Conservation (phyloP, 2,329 filamentous ascomycete species). For the Ophiostoma tasmaniense region DNA sequence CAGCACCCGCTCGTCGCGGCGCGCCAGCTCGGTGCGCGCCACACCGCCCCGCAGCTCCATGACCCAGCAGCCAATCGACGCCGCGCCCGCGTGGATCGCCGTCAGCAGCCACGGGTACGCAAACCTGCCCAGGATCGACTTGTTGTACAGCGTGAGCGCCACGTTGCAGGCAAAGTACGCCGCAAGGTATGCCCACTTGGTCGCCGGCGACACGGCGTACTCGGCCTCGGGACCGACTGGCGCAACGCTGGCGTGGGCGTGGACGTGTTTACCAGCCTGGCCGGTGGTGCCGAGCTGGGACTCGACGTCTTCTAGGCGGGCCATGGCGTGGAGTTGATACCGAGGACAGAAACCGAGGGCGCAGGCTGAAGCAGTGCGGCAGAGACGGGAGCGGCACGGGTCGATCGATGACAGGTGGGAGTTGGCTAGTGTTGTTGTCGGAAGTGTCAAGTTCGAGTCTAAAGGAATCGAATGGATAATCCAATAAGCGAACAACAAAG, state of each 20-base stretch:
- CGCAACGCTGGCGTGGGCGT: background rate
- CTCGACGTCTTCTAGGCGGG: conserved; percentile 20
- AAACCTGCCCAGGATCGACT: conserved; percentile 32
- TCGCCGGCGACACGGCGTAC: conserved; percentile 23
- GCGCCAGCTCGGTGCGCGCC: conserved; percentile 42
- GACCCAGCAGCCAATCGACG: conserved; percentile 46
- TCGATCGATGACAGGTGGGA: background rate
- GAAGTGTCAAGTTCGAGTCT: no score
- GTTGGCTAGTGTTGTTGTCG: background rate
- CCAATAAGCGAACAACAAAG: no score
- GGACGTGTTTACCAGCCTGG: background rate
- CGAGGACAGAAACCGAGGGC: background rate
- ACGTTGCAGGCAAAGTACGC: conserved; percentile 24
- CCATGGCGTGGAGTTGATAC: background rate
- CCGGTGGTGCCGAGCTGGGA: conserved; percentile 16
- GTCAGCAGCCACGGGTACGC: conserved; percentile 54
- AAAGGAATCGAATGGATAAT: no score
- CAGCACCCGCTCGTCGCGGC: conserved; percentile 46
- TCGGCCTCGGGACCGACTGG: conserved; percentile 16
- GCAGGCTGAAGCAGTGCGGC: background rate
- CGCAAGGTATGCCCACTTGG: conserved; percentile 23
- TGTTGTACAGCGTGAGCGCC: conserved; percentile 23
- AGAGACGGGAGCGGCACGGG: background rate
- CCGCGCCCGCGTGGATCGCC: conserved; percentile 48
- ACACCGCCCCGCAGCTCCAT: conserved; percentile 46